A percentile compares a stretch with the other conserved stretches of the same genome.
Conservation (phyloP, 2,329 filamentous ascomycete species). For the Ascocoryne sarcoides region DNA sequence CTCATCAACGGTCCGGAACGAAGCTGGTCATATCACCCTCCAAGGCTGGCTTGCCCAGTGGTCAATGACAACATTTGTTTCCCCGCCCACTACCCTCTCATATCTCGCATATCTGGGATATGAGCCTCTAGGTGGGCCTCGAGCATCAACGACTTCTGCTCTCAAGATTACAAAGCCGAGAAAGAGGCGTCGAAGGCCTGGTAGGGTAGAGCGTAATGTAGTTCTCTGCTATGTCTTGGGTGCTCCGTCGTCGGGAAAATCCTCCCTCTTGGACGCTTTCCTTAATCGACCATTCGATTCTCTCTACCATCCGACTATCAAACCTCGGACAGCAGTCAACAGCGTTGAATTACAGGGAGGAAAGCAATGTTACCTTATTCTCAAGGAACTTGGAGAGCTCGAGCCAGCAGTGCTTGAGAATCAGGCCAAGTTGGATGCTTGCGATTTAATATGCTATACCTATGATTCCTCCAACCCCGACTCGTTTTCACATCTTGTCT, state of each 20-base stretch:
- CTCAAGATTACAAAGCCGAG: slow-evolving; percentile 89
- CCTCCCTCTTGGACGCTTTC: slow-evolving; percentile 82
- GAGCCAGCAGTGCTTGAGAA: slow-evolving; percentile 94
- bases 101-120: slow-evolving; percentile 96
- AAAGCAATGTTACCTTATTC: slow-evolving; percentile 92
- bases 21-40: slow-evolving; percentile 88
- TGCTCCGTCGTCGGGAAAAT: slow-evolving; percentile 80
- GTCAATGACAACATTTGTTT: slow-evolving; percentile 98
- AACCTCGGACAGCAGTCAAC: slow-evolving; percentile 87
- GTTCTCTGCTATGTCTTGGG: slow-evolving; percentile 90
- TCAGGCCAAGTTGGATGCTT: slow-evolving; percentile 77
- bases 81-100: slow-evolving; percentile 88
- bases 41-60: slow-evolving; percentile 98
- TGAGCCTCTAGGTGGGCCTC: slow-evolving; percentile 69
- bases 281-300: slow-evolving; percentile 78
- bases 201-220: slow-evolving; percentile 86
- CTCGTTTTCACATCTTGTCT: slow-evolving; percentile 85
- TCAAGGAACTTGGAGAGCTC: slow-evolving; percentile 91
- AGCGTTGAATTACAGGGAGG: slow-evolving; percentile 92
- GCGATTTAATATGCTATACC: slow-evolving; percentile 88
- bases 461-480: slow-evolving; percentile 97
- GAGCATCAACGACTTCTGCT: slow-evolving; percentile 69
- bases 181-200: slow-evolving; percentile 72
- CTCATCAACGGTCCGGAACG: slow-evolving; percentile 87
- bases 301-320: slow-evolving; percentile 88